Conservation (phyloP, 2,329 filamentous ascomycete species). For the Paecilomyces niveus region DNA sequence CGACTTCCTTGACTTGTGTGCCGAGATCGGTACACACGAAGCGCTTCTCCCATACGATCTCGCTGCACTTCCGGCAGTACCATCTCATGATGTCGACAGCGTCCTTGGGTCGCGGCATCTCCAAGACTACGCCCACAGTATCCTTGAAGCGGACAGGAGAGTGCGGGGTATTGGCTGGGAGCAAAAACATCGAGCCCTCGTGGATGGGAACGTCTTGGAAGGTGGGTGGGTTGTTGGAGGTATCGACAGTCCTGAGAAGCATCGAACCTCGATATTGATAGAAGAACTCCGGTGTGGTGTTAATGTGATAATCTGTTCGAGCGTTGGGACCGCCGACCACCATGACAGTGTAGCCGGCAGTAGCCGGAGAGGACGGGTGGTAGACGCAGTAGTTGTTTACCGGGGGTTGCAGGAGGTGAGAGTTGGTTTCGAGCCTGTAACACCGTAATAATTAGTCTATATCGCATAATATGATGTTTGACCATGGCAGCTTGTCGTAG, state of each 20-base stretch:
- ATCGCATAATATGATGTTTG: background rate
- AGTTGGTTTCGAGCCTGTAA: constrained; percentile 78
- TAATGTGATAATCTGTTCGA: constrained; percentile 97
- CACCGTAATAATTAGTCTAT: background rate
- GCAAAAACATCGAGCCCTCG: constrained; percentile 88
- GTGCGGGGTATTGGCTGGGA: constrained; percentile 91
- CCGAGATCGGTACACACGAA: constrained; percentile 89
- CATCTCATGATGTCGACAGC: constrained; percentile 75
- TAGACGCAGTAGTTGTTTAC: constrained; percentile 98
- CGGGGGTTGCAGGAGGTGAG: constrained; percentile 84
- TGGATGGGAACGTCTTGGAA: constrained; percentile 84
- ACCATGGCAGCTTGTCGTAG: background rate
- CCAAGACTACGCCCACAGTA: constrained; percentile 89
- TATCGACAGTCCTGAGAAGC: constrained; percentile 85
- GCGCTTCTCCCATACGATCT: constrained; percentile 72
- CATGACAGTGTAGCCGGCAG: constrained; percentile 86
- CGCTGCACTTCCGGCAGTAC: constrained; percentile 71
- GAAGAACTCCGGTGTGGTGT: constrained; percentile 94
- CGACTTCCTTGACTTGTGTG: constrained; percentile 87
- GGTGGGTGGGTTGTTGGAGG: constrained; percentile 39
- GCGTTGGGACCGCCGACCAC: constrained; percentile 95
- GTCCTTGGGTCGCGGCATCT: constrained; percentile 67
- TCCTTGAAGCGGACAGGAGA: constrained; percentile 89
- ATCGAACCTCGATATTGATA: constrained; percentile 92
- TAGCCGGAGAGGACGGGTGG: constrained; percentile 58